Base-by-base conservation (phyloP, 2,329 filamentous ascomycete genomes). In the Xylariaceae sp. region DNA sequence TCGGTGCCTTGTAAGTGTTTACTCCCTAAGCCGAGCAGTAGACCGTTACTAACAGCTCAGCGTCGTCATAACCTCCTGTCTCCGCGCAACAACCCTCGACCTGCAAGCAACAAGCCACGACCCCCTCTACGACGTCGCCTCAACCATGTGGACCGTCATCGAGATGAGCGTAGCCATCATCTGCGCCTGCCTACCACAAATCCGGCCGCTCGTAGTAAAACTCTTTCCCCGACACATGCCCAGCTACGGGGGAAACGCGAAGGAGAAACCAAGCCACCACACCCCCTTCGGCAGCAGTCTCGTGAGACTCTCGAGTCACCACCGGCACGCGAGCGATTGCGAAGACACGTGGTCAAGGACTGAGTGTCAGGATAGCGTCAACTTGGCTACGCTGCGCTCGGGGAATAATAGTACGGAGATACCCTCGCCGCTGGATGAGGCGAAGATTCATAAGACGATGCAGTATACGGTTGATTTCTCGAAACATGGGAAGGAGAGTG, bases 1-100 rank as follows among this genome's bases (percentile, higher is more conserved):
- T 78, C 0, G 76, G 76, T 48, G 69, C 68, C 65, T 77, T 77
- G 75, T 77, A 65, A 59, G 74, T 69, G 9, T 17, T 13, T 34
- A 7, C 9, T 45, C 13, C 4, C 3, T 2, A 18, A 18, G 15
- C 30, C 51, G 17, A 4, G 13, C 35, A 34, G 2, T 30, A 2
- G 37, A 4, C 47, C 13, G 4, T 39, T 2, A 45, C 42, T 58
- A 42, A 59, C 23, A 1, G 13, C 8, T 48, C 9, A 72, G 71
- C 51, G 69, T 71, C 13, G 62, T 70, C 11, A 66, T 71, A 52
- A 71, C 71, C 4, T 69, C 68, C 10, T 75, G 75, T 53, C 70
- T 77, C 15, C 66, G 76, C 35, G 66, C 76, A 47, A 76, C 74
- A 8, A 77, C 74, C 10, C 67, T 77, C 42, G 70, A 77, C 48